Evolutionary conservation across 495 filamentous ascomycete genomes (phyloP).

Genomic region (Aspergillus saccharolyticus): DNA sequence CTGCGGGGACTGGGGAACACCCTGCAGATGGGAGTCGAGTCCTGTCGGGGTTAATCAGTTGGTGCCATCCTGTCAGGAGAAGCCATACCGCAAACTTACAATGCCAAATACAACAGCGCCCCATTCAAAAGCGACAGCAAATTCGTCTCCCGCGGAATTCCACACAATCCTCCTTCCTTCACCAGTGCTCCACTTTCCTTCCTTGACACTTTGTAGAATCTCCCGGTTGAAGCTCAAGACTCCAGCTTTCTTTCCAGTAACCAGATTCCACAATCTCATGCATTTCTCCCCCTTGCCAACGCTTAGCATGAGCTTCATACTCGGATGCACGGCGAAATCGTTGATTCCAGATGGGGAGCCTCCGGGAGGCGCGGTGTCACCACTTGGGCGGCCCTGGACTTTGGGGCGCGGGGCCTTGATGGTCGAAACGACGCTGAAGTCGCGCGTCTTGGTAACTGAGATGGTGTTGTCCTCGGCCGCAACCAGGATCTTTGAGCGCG

Average conservation of each 20-base stretch:
- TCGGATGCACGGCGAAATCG: conserved; percentile 91
- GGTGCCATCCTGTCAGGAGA: background rate
- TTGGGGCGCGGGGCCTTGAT: conserved; percentile 89
- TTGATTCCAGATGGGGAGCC: conserved; percentile 86
- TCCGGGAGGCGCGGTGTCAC: conserved; percentile 83
- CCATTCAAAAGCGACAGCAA: conserved; percentile 82
- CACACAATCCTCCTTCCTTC: conserved; percentile 83
- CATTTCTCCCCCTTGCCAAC: conserved; percentile 82
- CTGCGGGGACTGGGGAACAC: conserved; percentile 61
- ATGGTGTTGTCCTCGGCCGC: conserved; percentile 84
- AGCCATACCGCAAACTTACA: conserved; percentile 36
- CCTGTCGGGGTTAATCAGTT: conserved; percentile 33
- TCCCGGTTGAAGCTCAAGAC: conserved; percentile 76
- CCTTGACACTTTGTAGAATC: conserved; percentile 63
- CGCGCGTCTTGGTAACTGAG: conserved; percentile 75
- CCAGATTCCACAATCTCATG: conserved; percentile 94
- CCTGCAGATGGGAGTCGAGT: conserved; percentile 72
- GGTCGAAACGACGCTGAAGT: conserved; percentile 84
- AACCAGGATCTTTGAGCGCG: conserved; percentile 78
- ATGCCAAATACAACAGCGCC: conserved; percentile 81
- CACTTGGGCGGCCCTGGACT: conserved; percentile 73
- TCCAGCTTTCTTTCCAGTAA: conserved; percentile 91
- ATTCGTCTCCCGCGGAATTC: conserved; percentile 72
- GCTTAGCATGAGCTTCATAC: conserved; percentile 90
- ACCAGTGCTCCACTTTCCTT: conserved; percentile 68